Conservation (phyloP, 495 filamentous ascomycete genomes). For the Xylaria flabelliformis region DNA sequence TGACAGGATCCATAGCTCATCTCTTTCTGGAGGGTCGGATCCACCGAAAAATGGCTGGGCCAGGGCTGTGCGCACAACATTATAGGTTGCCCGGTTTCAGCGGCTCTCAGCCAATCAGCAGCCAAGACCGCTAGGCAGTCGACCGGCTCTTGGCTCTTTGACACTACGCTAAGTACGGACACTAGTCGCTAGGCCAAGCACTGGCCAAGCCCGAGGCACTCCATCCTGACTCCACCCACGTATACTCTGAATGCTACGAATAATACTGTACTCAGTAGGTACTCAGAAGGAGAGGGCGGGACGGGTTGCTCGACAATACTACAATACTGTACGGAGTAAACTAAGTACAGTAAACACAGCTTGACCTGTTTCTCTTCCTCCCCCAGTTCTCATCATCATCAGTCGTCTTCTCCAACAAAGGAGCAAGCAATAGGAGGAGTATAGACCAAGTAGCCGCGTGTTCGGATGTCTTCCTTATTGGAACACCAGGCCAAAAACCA, state of each 20-base stretch:
- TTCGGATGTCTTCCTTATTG: background rate
- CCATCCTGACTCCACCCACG: too few species aligned
- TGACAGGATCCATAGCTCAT: constrained; percentile 14
- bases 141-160: too few species aligned
- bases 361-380: background rate
- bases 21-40: constrained; percentile 13
- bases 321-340: too few species aligned
- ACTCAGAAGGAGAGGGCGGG: too few species aligned
- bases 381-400: background rate
- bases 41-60: constrained; percentile 21
- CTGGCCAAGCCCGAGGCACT: background rate
- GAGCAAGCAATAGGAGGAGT: background rate
- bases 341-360: background rate
- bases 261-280: too few species aligned
- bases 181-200: background rate
- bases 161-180: too few species aligned
- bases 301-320: too few species aligned
- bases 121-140: background rate
- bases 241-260: too few species aligned
- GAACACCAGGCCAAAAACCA: background rate
- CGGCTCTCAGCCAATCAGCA: constrained; percentile 3
- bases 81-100: background rate
- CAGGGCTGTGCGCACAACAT: background rate
- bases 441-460: background rate
- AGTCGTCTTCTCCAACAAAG: background rate